These are phyloP conservation scores for Taphrina betulina DNA, from an alignment of 1,139 yeast species.

Conservation along the genomic window DNA sequence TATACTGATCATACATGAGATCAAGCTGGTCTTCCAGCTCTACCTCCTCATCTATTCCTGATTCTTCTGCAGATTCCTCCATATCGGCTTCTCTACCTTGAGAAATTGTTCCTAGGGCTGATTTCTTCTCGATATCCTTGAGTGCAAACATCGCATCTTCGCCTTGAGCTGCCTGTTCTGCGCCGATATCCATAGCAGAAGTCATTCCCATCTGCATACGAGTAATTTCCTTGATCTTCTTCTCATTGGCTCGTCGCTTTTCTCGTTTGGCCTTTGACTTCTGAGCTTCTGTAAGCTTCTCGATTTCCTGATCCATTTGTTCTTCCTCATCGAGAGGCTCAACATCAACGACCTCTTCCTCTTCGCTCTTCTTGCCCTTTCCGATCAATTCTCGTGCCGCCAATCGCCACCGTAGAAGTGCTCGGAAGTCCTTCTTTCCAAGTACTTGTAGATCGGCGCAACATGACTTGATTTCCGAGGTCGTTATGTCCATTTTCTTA, in stretches of 20 bases:
- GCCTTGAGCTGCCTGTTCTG: constrained; percentile 84
- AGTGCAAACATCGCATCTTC: constrained; percentile 79
- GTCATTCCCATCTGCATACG: constrained; percentile 97
- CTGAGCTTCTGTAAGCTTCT: constrained; percentile 68
- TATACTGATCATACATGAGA: constrained; percentile 72
- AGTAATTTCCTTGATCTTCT: constrained; percentile 79
- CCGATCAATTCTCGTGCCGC: constrained; percentile 79
- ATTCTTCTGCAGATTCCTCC: constrained; percentile 44
- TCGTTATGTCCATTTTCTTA: constrained; percentile 69
- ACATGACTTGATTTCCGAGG: constrained; percentile 75
- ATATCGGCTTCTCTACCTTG: constrained; percentile 78
- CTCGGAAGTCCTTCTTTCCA: constrained; percentile 89
- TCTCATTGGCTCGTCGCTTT: constrained; percentile 76
- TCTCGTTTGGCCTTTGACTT: constrained; percentile 70
- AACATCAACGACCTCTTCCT: constrained; percentile 54
- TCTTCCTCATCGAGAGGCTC: constrained; percentile 83
- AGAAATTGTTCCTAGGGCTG: constrained; percentile 68
- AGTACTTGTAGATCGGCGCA: constrained; percentile 87
- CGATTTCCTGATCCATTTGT: constrained; percentile 79
- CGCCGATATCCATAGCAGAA: constrained; percentile 88
- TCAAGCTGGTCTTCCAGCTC: constrained; percentile 36
- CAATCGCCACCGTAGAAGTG: constrained; percentile 80
- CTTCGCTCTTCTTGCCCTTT: constrained; percentile 56
- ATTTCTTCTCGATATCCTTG: constrained; percentile 80
- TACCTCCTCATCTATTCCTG: constrained; percentile 78